These are phyloP conservation scores for Euphorbia peplus DNA, from an alignment of 345 rosid genomes.

Conservation along the genomic window DNA sequence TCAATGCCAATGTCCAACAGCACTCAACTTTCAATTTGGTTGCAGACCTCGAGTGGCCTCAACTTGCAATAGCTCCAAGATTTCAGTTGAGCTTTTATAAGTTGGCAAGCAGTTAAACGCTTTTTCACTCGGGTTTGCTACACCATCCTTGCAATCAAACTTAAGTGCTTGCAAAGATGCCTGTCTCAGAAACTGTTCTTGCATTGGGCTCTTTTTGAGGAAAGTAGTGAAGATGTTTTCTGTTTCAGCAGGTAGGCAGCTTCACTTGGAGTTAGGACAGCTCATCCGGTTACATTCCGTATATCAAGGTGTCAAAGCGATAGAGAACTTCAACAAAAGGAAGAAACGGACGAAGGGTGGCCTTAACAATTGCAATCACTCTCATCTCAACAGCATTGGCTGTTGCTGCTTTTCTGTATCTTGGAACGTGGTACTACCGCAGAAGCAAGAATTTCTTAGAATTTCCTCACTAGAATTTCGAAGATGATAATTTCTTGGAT, in stretches of 20 bases:
- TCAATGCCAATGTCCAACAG: conserved; percentile 42
- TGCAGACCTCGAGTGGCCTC: conserved; percentile 34
- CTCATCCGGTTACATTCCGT: conserved; percentile 34
- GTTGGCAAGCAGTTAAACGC: conserved; percentile 47
- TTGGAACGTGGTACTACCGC: conserved; percentile 32
- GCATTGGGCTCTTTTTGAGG: conserved; percentile 44
- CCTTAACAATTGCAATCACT: conserved; percentile 19
- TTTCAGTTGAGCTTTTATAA: conserved; percentile 20
- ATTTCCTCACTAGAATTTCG: conserved; percentile 24
- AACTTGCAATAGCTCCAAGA: conserved; percentile 23
- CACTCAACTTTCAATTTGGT: conserved; percentile 18
- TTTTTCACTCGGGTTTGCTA: conserved; percentile 43
- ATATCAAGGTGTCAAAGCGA: conserved; percentile 32
- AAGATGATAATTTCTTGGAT: conserved; percentile 36
- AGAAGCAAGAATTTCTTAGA: conserved; percentile 19
- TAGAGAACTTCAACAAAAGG: conserved; percentile 1
- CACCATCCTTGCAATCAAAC: conserved; percentile 28
- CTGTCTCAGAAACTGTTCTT: conserved; percentile 46
- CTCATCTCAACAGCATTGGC: conserved; percentile 24
- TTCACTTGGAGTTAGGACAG: conserved; percentile 31
- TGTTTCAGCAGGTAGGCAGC: conserved; percentile 48
- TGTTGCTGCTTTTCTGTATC: conserved; percentile 32
- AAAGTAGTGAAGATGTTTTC: conserved; percentile 36
- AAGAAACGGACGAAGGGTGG: neutral
- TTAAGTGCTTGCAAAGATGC: conserved; percentile 42